Evolutionary conservation across 768 basidiomycete species (phyloP), one percentile per base, ranked within the genome.

Genomic region (Lyophyllum decastes): DNA sequence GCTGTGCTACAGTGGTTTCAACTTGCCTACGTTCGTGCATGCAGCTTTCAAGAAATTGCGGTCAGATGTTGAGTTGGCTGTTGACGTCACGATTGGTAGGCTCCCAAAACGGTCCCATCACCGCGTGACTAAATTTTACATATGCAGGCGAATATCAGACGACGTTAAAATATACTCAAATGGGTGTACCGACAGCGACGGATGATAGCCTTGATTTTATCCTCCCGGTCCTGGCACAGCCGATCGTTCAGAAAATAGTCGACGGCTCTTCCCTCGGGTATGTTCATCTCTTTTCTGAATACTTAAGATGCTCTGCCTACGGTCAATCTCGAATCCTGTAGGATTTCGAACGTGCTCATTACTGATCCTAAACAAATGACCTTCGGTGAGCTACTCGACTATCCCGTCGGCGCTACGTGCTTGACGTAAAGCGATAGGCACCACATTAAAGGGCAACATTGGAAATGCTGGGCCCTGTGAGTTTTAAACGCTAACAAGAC

Each of bases 201-300:
- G 89, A 90, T 65, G 66, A 78, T 17, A 84, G 77, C 44, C 73
- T 91, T 54, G 75, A 87, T 60, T 69, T 87, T 34, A 82, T 91
- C 52, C 75, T 92, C 6, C 89, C 88, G 6, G 65, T 88, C 41
- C 79, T 92, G 56, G 89, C 89, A 0, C 77, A 82, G 52, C 89
- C 89, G 4, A 89, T 92, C 54, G 89, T 91, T 5, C 87, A 90
- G 68, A 83, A 82, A 59, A 79, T 91, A 55, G 86, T 91, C 41
- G 75, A 79, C 5, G 82, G 76, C 17, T 81, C 86, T 17, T 68
- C 75, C 8, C 68, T 90, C 49, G 80, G 82, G 87, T 85, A 59
- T 16, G 72, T 61, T 34, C 4, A 5, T 25, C 33, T 19, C 38
- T 38, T 27, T 60, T 57, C 2, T 45, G 45, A 17, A 9, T 35